Percentiles rank a stretch among this genome's conserved stretches.
Conservation (phyloP, 2,329 filamentous ascomycete genomes). For the Coniella lustricola region DNA sequence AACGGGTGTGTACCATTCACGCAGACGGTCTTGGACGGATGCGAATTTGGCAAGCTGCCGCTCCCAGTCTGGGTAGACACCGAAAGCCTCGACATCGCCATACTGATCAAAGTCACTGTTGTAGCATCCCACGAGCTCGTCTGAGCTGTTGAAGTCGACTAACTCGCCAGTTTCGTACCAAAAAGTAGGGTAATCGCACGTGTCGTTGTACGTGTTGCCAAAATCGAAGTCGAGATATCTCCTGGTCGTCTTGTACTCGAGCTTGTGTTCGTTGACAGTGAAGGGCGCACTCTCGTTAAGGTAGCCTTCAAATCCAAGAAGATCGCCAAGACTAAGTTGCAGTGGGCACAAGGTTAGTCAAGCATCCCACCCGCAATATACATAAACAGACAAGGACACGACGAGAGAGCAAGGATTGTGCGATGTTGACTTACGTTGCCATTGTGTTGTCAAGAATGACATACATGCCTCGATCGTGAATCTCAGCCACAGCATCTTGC, state of each 20-base stretch:
- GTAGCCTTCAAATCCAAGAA: constrained; percentile 54
- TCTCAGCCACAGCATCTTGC: constrained; percentile 49
- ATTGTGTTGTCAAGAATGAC: constrained; percentile 61
- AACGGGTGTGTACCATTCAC: constrained; percentile 55
- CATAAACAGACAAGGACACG: constrained; percentile 1
- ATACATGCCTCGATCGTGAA: constrained; percentile 58
- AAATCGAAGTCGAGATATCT: constrained; percentile 51
- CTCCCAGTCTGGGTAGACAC: constrained; percentile 55
- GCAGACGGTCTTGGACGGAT: constrained; percentile 57
- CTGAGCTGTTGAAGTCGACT: constrained; percentile 37
- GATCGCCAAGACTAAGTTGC: constrained; percentile 42
- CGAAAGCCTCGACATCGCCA: constrained; percentile 56
- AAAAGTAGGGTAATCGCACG: constrained; percentile 52
- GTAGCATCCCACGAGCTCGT: constrained; percentile 45
- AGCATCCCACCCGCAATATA: background rate
- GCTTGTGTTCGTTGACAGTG: constrained; percentile 45
- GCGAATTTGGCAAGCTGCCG: constrained; percentile 59
- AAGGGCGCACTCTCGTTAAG: constrained; percentile 53
- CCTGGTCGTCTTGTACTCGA: constrained; percentile 45
- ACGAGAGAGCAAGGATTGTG: too few relatives aligned
- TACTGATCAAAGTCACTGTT: constrained; percentile 56
- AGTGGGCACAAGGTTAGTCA: too few relatives aligned
- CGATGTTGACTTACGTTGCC: constrained; percentile 34
- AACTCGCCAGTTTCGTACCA: constrained; percentile 51
- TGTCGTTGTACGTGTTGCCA: constrained; percentile 43